phyloP scores from a whole-genome alignment of 2,329 filamentous ascomycete genomes.

The Chalaropsis thielavioides region DNA sequence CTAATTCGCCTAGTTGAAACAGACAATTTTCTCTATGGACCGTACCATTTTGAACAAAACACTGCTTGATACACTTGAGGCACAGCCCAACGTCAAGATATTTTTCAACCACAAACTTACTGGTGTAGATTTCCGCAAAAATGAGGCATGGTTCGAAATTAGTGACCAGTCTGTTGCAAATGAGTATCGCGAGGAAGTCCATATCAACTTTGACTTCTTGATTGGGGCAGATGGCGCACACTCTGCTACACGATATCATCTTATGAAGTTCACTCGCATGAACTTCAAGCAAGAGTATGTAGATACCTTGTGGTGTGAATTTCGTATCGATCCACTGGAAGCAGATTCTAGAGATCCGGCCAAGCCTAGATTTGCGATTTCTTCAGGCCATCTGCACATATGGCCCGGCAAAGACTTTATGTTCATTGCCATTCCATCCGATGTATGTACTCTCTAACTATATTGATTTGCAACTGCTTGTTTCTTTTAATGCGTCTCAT shows the following conservation, averaged over 20 bases:
- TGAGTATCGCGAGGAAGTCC: conserved; percentile 51
- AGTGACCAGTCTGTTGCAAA: conserved; percentile 13
- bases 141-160: conserved; percentile 77
- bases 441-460: conserved; percentile 29
- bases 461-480: neutral
- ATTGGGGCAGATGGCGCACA: conserved; percentile 93
- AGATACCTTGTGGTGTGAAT: conserved; percentile 95
- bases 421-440: conserved; percentile 90
- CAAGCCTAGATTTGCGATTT: conserved; percentile 54
- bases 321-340: conserved; percentile 51
- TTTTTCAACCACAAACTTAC: conserved; percentile 91
- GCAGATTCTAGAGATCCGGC: conserved; percentile 22
- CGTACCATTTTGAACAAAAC: conserved; percentile 68
- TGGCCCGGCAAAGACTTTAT: conserved; percentile 91
- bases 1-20: conserved; percentile 33
- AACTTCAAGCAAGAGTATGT: conserved; percentile 91
- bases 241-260: conserved; percentile 74
- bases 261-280: conserved; percentile 91
- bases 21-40: conserved; percentile 80
- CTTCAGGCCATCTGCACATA: conserved; percentile 88
- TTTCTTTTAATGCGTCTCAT: neutral
- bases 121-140: conserved; percentile 66
- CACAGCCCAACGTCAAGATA: conserved; percentile 75
- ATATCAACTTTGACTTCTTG: conserved; percentile 79
- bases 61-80: conserved; percentile 69